A percentile compares a stretch with the other conserved stretches of the same genome.
phyloP scores from a whole-genome alignment of 2,329 filamentous ascomycete species.

The Claviceps africana region DNA sequence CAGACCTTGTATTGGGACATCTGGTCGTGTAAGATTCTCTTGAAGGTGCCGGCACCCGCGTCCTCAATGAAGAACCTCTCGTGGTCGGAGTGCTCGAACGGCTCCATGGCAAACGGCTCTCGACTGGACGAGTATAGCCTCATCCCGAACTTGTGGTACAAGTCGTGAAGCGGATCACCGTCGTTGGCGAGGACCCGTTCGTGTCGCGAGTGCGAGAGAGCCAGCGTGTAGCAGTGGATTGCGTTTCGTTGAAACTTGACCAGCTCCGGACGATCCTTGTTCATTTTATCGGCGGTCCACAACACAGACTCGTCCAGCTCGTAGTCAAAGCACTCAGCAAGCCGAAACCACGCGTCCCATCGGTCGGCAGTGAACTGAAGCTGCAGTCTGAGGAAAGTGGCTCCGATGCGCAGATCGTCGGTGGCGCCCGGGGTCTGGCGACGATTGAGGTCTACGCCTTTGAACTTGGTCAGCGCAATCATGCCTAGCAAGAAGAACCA shows the following conservation, averaged over 20 bases:
- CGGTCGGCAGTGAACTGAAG: conserved; percentile 67
- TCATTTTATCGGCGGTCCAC: conserved; percentile 85
- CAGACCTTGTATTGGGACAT: conserved; percentile 48
- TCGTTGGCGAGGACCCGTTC: conserved; percentile 30
- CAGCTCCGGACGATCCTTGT: conserved; percentile 63
- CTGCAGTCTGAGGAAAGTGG: conserved; percentile 67
- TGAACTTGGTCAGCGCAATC: conserved; percentile 77
- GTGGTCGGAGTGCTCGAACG: conserved; percentile 41
- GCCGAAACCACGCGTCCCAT: conserved; percentile 84
- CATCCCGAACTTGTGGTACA: conserved; percentile 48
- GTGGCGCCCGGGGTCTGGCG: conserved; percentile 65
- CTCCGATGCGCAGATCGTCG: conserved; percentile 70
- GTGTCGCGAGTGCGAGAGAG: conserved; percentile 39
- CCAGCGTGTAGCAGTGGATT: conserved; percentile 64
- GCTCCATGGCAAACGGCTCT: conserved; percentile 49
- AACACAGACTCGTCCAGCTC: conserved; percentile 77
- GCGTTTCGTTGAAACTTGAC: conserved; percentile 63
- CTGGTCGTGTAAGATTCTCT: conserved; percentile 37
- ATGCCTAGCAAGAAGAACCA: conserved; percentile 91
- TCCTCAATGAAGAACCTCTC: conserved; percentile 43
- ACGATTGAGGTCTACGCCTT: conserved; percentile 53
- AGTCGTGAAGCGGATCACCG: conserved; percentile 40
- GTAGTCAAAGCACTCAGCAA: conserved; percentile 77
- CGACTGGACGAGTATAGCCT: conserved; percentile 48
- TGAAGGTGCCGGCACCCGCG: conserved; percentile 35